Conservation (phyloP, 176 grass and related monocot species). For the Oryza rufipogon region DNA sequence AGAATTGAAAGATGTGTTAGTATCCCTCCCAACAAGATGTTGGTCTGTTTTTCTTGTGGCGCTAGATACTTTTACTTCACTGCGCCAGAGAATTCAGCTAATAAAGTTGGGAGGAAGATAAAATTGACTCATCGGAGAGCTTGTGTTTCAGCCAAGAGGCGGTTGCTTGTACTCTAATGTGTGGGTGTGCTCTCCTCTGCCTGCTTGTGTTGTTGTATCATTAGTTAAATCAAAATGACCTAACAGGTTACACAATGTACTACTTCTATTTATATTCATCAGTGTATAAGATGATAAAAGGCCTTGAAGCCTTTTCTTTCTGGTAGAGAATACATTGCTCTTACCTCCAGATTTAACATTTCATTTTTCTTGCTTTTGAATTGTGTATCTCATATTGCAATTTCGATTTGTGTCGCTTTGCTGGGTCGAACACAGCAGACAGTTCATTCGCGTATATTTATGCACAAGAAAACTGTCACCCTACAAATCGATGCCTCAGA, state of each 20-base stretch:
- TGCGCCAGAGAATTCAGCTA: constrained; percentile 1
- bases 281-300: constrained; percentile 35
- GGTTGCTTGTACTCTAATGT: constrained; percentile 6
- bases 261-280: constrained; percentile 22
- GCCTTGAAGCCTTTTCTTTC: background rate
- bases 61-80: constrained; percentile 47
- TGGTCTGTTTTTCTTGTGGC: constrained; percentile 33
- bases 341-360: background rate
- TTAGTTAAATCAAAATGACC: constrained; percentile 30
- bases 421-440: background rate
- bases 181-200: background rate
- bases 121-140: constrained; percentile 2
- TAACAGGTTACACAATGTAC: constrained; percentile 34
- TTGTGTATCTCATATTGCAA: background rate
- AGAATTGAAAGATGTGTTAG: background rate
- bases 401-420: background rate
- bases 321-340: background rate
- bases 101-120: constrained; percentile 33
- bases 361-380: background rate
- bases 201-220: constrained; percentile 38
- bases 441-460: background rate
- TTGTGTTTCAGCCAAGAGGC: constrained; percentile 10
- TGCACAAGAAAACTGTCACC: background rate
- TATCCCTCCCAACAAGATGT: constrained; percentile 25
- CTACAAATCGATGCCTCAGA: too few species aligned